These are phyloP conservation scores for Aspergillus tubingensis DNA, from an alignment of 2,329 filamentous ascomycete species.

Conservation along the genomic window DNA sequence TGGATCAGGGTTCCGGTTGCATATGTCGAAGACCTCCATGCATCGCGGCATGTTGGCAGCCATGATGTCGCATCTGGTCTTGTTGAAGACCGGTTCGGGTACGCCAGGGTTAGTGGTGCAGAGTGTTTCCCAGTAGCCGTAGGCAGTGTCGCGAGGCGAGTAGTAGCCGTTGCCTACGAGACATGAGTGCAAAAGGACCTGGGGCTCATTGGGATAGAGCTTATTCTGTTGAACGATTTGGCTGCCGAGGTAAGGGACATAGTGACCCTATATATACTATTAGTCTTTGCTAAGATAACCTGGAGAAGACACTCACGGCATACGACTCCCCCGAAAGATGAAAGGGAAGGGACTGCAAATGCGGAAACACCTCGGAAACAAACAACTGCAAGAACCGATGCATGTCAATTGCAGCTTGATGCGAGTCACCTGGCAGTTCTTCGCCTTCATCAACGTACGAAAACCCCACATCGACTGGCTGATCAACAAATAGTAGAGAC, in stretches of 20 bases:
- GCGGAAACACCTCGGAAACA: slow-evolving; percentile 49
- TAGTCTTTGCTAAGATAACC: background rate
- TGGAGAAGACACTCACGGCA: slow-evolving; percentile 32
- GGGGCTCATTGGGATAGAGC: slow-evolving; percentile 39
- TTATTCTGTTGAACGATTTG: slow-evolving; percentile 50
- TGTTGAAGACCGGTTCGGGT: slow-evolving; percentile 46
- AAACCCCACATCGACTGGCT: slow-evolving; percentile 29
- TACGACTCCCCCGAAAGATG: slow-evolving; percentile 55
- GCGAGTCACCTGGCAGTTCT: slow-evolving; percentile 32
- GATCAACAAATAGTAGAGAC: slow-evolving; percentile 30
- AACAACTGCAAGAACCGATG: slow-evolving; percentile 54
- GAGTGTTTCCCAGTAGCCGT: slow-evolving; percentile 51
- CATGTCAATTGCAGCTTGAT: slow-evolving; percentile 51
- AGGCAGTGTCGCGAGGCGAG: slow-evolving; percentile 43
- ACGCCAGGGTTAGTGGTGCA: slow-evolving; percentile 51
- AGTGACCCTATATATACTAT: slow-evolving; percentile 43
- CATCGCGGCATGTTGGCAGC: slow-evolving; percentile 50
- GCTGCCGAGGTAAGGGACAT: slow-evolving; percentile 48
- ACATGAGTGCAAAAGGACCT: slow-evolving; percentile 48
- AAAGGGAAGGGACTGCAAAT: slow-evolving; percentile 40
- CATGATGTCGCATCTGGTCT: slow-evolving; percentile 51
- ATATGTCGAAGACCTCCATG: slow-evolving; percentile 44
- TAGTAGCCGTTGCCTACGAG: slow-evolving; percentile 53
- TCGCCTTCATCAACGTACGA: slow-evolving; percentile 27
- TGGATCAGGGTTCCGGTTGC: slow-evolving; percentile 24